Conservation (phyloP, 306 rosid genomes). For the Ceratonia siliqua region DNA sequence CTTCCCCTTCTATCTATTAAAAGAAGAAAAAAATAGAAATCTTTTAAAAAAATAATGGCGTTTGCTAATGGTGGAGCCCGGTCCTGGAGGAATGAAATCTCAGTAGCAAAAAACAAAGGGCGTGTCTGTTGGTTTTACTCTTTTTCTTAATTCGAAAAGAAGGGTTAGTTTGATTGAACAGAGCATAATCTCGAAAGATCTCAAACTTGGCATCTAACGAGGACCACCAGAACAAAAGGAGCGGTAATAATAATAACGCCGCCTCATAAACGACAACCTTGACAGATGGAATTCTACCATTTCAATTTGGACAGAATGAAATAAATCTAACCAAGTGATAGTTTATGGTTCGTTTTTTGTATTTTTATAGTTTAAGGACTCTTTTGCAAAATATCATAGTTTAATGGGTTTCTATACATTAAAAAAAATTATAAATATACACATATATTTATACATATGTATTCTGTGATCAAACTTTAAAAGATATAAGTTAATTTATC, state of each 20-base stretch:
- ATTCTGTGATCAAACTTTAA: too few species aligned
- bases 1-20: too few species aligned
- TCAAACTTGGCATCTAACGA: conserved; percentile 34
- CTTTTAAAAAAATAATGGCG: not conserved
- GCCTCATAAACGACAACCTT: conserved; percentile 34
- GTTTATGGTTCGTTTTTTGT: too few species aligned
- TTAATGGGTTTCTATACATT: too few species aligned
- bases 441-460: too few species aligned
- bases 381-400: too few species aligned
- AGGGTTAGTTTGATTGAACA: conserved; percentile 10
- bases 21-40: too few species aligned
- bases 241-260: conserved; percentile 7
- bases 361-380: too few species aligned
- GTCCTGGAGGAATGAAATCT: conserved; percentile 2
- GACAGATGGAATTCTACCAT: not conserved
- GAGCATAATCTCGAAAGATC: conserved; percentile 40
- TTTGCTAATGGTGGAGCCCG: not conserved
- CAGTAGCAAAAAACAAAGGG: conserved; percentile 24
- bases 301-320: too few species aligned
- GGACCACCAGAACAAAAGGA: conserved; percentile 8
- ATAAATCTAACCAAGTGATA: too few species aligned
- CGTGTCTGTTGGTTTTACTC: not conserved
- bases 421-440: too few species aligned
- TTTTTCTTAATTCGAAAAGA: conserved; percentile 1
- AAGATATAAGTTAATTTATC: too few species aligned